Evolutionary conservation across 2,329 filamentous ascomycete species (phyloP), one percentile per base, ranked within the genome.

Genomic region (Daldinia eschscholtzii): DNA sequence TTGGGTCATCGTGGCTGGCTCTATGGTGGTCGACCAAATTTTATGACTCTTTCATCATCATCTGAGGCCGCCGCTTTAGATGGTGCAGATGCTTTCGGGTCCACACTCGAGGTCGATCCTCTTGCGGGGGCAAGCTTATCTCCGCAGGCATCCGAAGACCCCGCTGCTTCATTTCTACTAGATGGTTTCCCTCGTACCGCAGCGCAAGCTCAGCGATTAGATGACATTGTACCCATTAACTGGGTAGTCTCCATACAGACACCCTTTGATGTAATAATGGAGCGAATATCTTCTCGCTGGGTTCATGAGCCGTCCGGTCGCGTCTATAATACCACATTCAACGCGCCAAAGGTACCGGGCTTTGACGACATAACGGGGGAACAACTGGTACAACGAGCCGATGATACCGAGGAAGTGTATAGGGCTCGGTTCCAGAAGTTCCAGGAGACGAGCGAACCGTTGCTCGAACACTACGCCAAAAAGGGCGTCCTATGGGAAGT

Each of bases 151-250:
- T 89, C 90, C 56, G 87, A 96, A 46, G 87, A 91, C 70, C 92
- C 94, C 0, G 84, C 89, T 0, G 93, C 94, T 7, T 97, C 94
- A 0, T 98, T 98, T 80, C 92, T 99, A 71, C 91, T 99, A 60
- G 96, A 99, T 79, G 96, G 96, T 15, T 99, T 98, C 81, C 96
- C 96, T 1, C 92, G 96, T 72, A 99, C 93, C 6, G 92, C 92
- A 0, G 78, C 84, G 2, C 96, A 99, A 81, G 96, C 94, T 30
- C 80, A 83, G 46, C 90, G 90, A 64, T 87, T 98, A 55, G 94
- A 97, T 78, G 83, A 84, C 52, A 86, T 98, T 37, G 88, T 98
- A 35, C 94, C 95, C n/a, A 94, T 99, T 79, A 99, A 99, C 81
- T 88, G 98, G 68, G 96, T 94, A 56, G 91, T 98, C 66, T 93